Evolutionary conservation across 2,329 filamentous ascomycete genomes (phyloP), one percentile per base, ranked within the genome.

Genomic region (Fusarium staphyleae): DNA sequence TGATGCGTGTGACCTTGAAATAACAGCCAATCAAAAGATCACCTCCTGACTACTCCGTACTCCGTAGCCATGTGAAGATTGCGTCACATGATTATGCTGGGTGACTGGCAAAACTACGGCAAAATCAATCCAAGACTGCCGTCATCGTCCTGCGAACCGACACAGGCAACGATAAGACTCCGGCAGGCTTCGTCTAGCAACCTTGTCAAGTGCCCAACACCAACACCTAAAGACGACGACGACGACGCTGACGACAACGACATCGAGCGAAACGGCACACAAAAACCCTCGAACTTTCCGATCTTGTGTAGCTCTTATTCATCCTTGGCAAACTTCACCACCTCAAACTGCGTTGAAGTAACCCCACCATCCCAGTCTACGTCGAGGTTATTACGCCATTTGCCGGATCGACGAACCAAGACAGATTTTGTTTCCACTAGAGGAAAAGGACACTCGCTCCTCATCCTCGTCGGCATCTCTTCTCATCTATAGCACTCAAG

Each of bases 21-120:
- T 11, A 24, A 9, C 26, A 32, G 30, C 43, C 37, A 52, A 60
- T 48, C 47, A 39, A n/a, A 32, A 3, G 11, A 33, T 32, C 45
- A 29, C 11, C 3, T n/a, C 14, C 12, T 10, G 32, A 30, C n/a
- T 30, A n/a, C n/a, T n/a, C n/a, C n/a, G n/a, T 26, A 28, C 33
- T 42, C n/a, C n/a, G n/a, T n/a, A 49, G 35, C 65, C 57, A 59
- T 66, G 60, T 66, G 64, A 60, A 58, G 54, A 59, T 56, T 59
- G 55, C 62, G 56, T 73, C 71, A 73, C 69, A 69, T 71, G 71
- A 71, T 53, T 16, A 12, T 48, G 13, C 18, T 53, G 22, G 33
- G 15, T 47, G 36, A 48, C 39, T 60, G 69, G 68, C 22, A 63
- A 52, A 70, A 62, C 54, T 29, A 42, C 70, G 66, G 63, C 42